Evolutionary conservation across 495 filamentous ascomycete species (phyloP), one percentile per base, ranked within the genome.

Genomic region (Articulospora tetracladia): DNA sequence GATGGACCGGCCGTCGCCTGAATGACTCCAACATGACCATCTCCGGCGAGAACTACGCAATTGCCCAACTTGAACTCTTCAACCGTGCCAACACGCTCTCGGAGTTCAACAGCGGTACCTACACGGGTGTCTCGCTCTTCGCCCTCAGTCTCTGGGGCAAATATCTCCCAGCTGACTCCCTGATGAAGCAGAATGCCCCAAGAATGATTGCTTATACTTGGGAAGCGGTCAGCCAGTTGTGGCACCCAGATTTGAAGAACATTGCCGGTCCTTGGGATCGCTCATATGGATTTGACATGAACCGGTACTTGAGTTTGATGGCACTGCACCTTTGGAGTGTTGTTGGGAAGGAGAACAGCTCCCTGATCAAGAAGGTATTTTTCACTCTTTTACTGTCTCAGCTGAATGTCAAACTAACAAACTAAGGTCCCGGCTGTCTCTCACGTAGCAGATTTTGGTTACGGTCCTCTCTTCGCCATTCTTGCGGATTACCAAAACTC

Each of bases 261-360:
- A 39, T 76, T 24, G 75, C 74, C 26, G 75, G 75, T 2, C 75
- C 75, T 0, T 77, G 75, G 75, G 75, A 77, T 46, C 70, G 75
- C 3, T 68, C 69, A 0, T 77, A 77, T 57, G 75, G 75, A 0
- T 76, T 72, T 57, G 69, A 77, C 47, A 77, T 77, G 75, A 75
- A 73, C 17, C 56, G 66, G 13, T 77, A 77, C 60, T 65, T 72
- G 0, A 70, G 65, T 47, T 68, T 77, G 26, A 65, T 75, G 59
- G 69, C 70, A 1, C 57, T 68, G 17, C 68, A 71, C 32, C 65
- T 77, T 19, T 77, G 75, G 75, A 65, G 69, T 8, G 28, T 73
- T 1, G 59, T 72, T 47, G 74, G 73, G 0, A 72, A 71, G 25
- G 70, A 69, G 7, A 36, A 66, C 28, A 69, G 66, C 17, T 61